Evolutionary conservation across 1,284 basidiomycete genomes (phyloP), one percentile per base, ranked within the genome.

Genomic region (Vanrija sp.): DNA sequence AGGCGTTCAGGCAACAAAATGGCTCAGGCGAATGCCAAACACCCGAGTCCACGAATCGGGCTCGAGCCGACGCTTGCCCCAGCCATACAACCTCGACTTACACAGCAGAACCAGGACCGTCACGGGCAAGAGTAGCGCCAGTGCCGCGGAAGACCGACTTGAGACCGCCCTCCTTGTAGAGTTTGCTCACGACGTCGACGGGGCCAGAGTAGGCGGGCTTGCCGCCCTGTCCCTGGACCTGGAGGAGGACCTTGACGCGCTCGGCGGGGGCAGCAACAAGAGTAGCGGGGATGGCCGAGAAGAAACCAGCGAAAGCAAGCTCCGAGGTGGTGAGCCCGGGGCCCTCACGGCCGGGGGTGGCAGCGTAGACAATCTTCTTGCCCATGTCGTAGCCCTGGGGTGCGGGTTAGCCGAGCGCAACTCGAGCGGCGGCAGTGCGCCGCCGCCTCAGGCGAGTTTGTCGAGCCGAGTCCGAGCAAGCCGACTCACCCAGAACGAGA

Each of bases 31-130:
- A 28, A 2, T 7, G 28, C 28, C 28, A 10, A 7, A 28, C 3
- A 12, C 14, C 9, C 34, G 9, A 34, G 34, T 15, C 14, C 34
- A 12, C 34, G 14, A 34, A 16, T 16, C 26, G 12, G 48, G 42
- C 34, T n/a, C 46, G 6, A 47, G 18, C 12, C 16, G 8, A 7
- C 18, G 15, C 46, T 47, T 47, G 28, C 26, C 43, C 26, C 43
- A 16, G 3, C n/a, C 43, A 14, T 15, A 23, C 16, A 12, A n/a
- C 18, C 25, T 46, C 38, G 3, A 84, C 89, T 72, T 78, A 96
- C 87, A 90, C 94, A 62, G 96, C 96, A 67, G 88, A 91, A 50
- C 96, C 96, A 3, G 96, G 96, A 51, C 93, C 95, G 75, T 99
- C 96, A 65, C 96, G 84, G 39, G 87, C 88, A 14, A 99, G 80